These are phyloP conservation scores for Aphanomyces stellatus DNA, from an alignment of 352 stramenopile genomes.

Conservation along the genomic window DNA sequence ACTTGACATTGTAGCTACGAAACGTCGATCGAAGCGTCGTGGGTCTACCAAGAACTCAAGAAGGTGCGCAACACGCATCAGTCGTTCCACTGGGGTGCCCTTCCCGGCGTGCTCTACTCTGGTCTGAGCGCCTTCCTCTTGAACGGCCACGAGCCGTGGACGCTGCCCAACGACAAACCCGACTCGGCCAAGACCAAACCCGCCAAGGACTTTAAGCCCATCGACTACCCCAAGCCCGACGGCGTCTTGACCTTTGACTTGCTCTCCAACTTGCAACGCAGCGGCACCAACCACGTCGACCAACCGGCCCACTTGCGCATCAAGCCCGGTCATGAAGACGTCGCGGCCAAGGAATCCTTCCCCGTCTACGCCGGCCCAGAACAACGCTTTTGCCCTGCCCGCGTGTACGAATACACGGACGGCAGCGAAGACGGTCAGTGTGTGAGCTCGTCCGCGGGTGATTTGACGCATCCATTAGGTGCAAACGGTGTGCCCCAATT, in stretches of 20 bases:
- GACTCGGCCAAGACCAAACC: slow-evolving; percentile 91
- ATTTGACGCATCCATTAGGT: neutral
- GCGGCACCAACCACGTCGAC: slow-evolving; percentile 97
- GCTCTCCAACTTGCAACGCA: slow-evolving; percentile 96
- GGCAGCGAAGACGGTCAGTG: slow-evolving; percentile 47
- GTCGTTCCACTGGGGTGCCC: slow-evolving; percentile 93
- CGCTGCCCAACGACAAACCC: slow-evolving; percentile 66
- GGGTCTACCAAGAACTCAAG: slow-evolving; percentile 96
- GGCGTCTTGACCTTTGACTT: slow-evolving; percentile 97
- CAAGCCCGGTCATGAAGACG: slow-evolving; percentile 82
- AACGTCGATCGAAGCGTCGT: slow-evolving; percentile 86
- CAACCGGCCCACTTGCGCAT: slow-evolving; percentile 96
- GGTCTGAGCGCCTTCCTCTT: slow-evolving; percentile 90
- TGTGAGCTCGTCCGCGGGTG: slow-evolving; percentile 7
- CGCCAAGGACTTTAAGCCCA: slow-evolving; percentile 84
- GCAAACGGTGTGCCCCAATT: slow-evolving; percentile 84
- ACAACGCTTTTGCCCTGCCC: slow-evolving; percentile 96
- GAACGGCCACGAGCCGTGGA: slow-evolving; percentile 96
- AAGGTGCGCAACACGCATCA: slow-evolving; percentile 95
- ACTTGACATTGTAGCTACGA: slow-evolving; percentile 62
- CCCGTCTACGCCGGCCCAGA: slow-evolving; percentile 95
- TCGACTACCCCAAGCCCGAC: slow-evolving; percentile 96
- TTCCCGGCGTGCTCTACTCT: slow-evolving; percentile 90
- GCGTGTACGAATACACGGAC: slow-evolving; percentile 98
- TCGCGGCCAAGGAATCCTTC: slow-evolving; percentile 83